Evolutionary conservation across 139 green algal species (phyloP), one percentile per base, ranked within the genome.

Genomic region (Closterium sp.): DNA sequence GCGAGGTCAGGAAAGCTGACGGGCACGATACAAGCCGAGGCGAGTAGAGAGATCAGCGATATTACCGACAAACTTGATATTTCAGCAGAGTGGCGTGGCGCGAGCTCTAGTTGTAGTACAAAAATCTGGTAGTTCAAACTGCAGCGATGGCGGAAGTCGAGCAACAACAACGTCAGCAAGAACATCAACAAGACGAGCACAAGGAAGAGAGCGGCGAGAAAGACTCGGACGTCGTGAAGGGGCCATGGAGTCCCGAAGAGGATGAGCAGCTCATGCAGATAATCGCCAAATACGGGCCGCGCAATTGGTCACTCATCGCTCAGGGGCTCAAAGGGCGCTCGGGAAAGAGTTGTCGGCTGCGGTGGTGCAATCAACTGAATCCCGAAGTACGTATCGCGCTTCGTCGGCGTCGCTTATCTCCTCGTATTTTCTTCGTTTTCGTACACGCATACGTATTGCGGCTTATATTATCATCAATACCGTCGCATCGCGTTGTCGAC

Each of bases 261-360:
- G 97, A 98, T 42, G 86, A 90, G 31, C 89, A 94, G 1, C 95
- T 98, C 2, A 94, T 73, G 1, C 89, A 92, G 30, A 94, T 97
- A 5, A 96, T 97, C 30, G 50, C 90, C 50, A 86, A 84, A 9
- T 92, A 96, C 91, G 96, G 96, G 4, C 95, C 97, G 3, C 89
- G 93, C 0, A 97, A 98, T 89, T 98, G 97, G 97, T 95, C 92
- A 29, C 70, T 97, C 3, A 97, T 99, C n/a, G 97, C 97, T 1
- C 38, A 95, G 11, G 95, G 94, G n/a, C 96, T 99, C 38, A 94
- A 93, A 13, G 97, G 97, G 0, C 96, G 97, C 13, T 96, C 93
- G 1, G 97, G 97, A 87, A 99, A 99, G 93, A 97, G 94, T 90
- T 99, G 97, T 94, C 94, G 97, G 9, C 95, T 98, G 13, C 89